Percentiles rank a stretch among this genome's conserved stretches.
phyloP scores from a whole-genome alignment of 2,329 filamentous ascomycete genomes.

The Pseudopyrenochaeta lycopersici region DNA sequence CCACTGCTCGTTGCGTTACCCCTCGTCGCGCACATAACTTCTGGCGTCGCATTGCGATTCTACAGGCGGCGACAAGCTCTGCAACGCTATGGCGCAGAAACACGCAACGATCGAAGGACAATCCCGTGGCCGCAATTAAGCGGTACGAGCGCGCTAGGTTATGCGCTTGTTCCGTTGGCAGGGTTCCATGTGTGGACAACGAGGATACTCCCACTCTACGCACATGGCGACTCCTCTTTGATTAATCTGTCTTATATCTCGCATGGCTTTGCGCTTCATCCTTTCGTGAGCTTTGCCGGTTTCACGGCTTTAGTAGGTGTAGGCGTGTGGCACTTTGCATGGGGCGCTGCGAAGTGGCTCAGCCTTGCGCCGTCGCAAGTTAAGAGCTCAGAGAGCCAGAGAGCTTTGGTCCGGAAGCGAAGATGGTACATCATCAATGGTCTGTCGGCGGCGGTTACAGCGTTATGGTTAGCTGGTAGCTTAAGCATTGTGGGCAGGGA shows the following conservation, averaged over 20 bases:
- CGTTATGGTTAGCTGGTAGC: conserved; percentile 82
- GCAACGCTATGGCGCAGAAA: conserved; percentile 76
- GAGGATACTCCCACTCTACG: conserved; percentile 74
- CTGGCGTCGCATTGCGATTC: conserved; percentile 79
- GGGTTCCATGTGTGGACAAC: conserved; percentile 79
- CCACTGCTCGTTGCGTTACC: conserved; percentile 81
- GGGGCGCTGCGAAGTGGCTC: conserved; percentile 86
- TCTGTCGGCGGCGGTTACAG: conserved; percentile 64
- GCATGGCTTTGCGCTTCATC: conserved; percentile 82
- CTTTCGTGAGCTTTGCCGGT: conserved; percentile 70
- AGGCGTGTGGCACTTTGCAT: conserved; percentile 80
- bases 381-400: conserved; percentile 58
- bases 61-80: conserved; percentile 77
- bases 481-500: conserved; percentile 79
- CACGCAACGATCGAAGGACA: conserved; percentile 59
- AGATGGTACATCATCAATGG: conserved; percentile 78
- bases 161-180: conserved; percentile 71
- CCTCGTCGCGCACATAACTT: conserved; percentile 76
- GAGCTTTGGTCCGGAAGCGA: conserved; percentile 65
- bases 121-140: conserved; percentile 75
- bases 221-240: conserved; percentile 86
- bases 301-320: conserved; percentile 74
- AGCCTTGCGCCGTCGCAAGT: conserved; percentile 68
- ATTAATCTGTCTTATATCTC: conserved; percentile 84
- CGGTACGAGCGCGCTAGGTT: conserved; percentile 77